Evolutionary conservation across 306 rosid species (phyloP).

Genomic region (Quercus gilva): DNA sequence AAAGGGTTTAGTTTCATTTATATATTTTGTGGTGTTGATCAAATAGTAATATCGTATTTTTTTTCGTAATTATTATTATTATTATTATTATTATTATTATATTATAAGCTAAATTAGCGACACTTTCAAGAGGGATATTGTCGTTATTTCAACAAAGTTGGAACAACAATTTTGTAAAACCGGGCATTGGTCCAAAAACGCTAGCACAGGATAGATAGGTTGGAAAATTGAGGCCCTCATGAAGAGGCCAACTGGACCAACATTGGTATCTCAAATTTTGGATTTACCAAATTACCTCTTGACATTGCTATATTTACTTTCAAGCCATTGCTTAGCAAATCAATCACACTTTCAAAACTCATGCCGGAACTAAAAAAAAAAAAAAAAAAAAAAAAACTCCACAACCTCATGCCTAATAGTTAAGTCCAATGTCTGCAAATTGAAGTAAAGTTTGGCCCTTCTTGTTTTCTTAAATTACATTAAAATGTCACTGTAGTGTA

Average conservation of each 20-base stretch:
- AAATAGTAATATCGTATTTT: neutral
- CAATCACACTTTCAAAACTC: neutral
- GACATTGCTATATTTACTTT: neutral
- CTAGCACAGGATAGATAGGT: neutral
- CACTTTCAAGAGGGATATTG: neutral
- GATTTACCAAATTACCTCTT: neutral
- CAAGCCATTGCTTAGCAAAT: neutral
- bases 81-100: neutral
- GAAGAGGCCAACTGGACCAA: slow-evolving; percentile 4
- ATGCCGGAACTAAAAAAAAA: neutral
- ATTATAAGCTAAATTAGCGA: too few species aligned
- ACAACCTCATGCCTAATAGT: neutral
- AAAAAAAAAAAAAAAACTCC: neutral
- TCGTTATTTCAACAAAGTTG: neutral
- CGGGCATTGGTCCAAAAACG: neutral
- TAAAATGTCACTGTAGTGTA: too few species aligned
- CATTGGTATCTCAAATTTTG: neutral
- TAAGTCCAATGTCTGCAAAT: neutral
- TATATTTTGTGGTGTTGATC: neutral
- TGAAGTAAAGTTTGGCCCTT: neutral
- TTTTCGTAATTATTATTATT: neutral
- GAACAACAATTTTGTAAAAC: neutral
- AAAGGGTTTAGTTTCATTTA: neutral
- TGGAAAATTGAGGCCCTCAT: slow-evolving; percentile 9
- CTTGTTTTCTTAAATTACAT: neutral